A percentile compares a stretch with the other conserved stretches of the same genome.
Evolutionary conservation across 2,329 filamentous ascomycete genomes (phyloP).

Genomic region (Aspergillus calidoustus): DNA sequence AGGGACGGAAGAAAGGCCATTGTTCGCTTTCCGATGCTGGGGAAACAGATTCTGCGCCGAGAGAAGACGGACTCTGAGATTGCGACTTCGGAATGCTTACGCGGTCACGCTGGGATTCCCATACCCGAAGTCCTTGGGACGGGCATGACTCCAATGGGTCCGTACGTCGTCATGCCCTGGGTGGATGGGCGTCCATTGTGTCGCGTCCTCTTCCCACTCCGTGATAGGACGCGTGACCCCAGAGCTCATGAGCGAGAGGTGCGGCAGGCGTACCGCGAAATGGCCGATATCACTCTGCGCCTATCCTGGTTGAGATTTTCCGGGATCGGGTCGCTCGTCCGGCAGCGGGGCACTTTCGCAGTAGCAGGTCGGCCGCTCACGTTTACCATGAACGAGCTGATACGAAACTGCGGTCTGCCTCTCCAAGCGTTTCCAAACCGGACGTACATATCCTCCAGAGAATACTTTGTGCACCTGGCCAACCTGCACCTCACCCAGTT

Average conservation of each 20-base stretch:
- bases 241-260: background rate
- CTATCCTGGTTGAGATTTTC: background rate
- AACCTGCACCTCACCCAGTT: background rate
- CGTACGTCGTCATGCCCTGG: background rate
- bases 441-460: background rate
- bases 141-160: background rate
- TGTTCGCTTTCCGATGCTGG: conserved; percentile 8
- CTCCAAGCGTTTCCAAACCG: background rate
- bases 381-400: background rate
- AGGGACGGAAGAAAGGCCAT: background rate
- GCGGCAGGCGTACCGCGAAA: background rate
- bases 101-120: background rate
- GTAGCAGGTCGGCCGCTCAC: background rate
- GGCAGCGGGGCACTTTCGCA: background rate
- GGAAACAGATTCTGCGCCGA: background rate
- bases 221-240: too few relatives aligned
- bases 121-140: background rate
- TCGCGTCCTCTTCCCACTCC: too few relatives aligned
- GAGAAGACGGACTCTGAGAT: background rate
- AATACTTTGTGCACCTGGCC: background rate
- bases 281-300: background rate
- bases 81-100: background rate
- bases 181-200: background rate
- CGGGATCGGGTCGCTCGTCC: background rate
- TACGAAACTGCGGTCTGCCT: background rate